Conservation (phyloP, 2,329 filamentous ascomycete genomes). For the Aspergillus sergii region DNA sequence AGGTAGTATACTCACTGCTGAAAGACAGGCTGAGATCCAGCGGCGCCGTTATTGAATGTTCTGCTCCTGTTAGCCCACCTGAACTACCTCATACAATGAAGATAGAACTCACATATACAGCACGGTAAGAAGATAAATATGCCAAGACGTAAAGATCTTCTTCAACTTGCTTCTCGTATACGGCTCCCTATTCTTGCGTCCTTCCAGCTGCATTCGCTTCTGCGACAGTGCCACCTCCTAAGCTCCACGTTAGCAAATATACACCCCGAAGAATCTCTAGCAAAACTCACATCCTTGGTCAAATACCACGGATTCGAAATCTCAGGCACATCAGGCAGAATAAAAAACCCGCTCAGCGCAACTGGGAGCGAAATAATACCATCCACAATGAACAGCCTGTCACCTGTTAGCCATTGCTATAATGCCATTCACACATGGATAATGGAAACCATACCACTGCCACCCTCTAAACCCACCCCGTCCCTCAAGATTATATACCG, state of each 20-base stretch:
- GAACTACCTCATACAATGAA: neutral
- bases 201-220: slow-evolving; percentile 55
- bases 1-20: slow-evolving; percentile 39
- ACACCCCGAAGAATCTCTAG: no score
- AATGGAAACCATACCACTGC: slow-evolving; percentile 46
- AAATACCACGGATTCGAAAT: slow-evolving; percentile 55
- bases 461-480: slow-evolving; percentile 54
- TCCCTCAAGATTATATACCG: slow-evolving; percentile 53
- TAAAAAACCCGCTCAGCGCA: slow-evolving; percentile 53
- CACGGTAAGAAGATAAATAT: slow-evolving; percentile 61
- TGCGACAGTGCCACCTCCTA: slow-evolving; percentile 50
- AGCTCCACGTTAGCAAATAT: neutral
- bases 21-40: slow-evolving; percentile 59
- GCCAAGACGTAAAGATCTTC: slow-evolving; percentile 66
- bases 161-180: slow-evolving; percentile 57
- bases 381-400: slow-evolving; percentile 56
- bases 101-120: slow-evolving; percentile 55
- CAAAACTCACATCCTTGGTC: slow-evolving; percentile 34
- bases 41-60: slow-evolving; percentile 63
- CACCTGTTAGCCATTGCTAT: neutral
- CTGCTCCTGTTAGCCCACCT: slow-evolving; percentile 21
- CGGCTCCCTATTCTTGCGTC: slow-evolving; percentile 47
- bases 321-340: slow-evolving; percentile 54
- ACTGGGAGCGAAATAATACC: slow-evolving; percentile 58
- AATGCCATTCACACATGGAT: neutral